A percentile compares a stretch with the other conserved stretches of the same genome.
Conservation (phyloP, 2,329 filamentous ascomycete genomes). For the Fusarium pilosicola region DNA sequence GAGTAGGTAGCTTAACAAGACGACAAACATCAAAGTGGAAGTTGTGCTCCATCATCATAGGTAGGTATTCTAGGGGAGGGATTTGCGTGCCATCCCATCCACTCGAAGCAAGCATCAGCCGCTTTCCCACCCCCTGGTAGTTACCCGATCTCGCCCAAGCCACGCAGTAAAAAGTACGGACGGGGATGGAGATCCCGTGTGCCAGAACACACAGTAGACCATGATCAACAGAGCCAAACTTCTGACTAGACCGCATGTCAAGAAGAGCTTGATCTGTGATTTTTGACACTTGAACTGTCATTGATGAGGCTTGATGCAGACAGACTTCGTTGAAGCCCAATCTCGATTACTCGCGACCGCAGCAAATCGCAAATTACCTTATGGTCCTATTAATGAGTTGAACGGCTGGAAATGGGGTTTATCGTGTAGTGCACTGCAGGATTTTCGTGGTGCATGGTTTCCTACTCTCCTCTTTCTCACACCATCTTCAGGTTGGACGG, state of each 20-base stretch:
- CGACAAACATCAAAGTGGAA: conserved; percentile 9
- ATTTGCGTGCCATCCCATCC: conserved; percentile 39
- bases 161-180: conserved; percentile 39
- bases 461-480: background rate
- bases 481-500: background rate
- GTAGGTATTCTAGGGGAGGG: conserved; percentile 23
- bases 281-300: background rate
- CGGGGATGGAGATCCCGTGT: conserved; percentile 41
- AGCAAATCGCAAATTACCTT: background rate
- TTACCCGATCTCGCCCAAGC: conserved; percentile 43
- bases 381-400: conserved; percentile 2
- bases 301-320: background rate
- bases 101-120: conserved; percentile 27
- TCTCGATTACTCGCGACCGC: conserved; percentile 7
- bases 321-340: background rate
- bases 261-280: conserved; percentile 2
- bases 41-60: background rate
- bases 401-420: background rate
- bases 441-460: conserved; percentile 26
- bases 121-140: conserved; percentile 35
- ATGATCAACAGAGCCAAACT: conserved; percentile 29
- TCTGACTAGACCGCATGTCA: background rate
- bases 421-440: conserved; percentile 1
- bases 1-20: background rate
- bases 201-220: conserved; percentile 36